A percentile compares a stretch with the other conserved stretches of the same genome.
Conservation (phyloP, 2,329 filamentous ascomycete genomes). For the Neospermospora avenae region DNA sequence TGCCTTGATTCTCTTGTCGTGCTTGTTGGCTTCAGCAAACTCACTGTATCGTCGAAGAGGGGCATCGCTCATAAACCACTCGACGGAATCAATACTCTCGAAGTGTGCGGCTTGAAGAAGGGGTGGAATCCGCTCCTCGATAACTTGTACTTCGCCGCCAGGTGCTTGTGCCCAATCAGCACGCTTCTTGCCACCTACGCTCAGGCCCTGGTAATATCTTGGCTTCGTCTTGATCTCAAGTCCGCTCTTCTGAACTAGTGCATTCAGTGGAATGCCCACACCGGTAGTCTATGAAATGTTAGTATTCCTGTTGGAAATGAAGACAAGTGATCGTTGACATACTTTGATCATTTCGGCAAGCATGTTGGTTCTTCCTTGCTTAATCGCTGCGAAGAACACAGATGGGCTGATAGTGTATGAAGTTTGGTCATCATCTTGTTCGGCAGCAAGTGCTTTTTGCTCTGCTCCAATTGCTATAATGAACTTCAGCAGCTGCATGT, state of each 20-base stretch:
- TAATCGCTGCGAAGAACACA: conserved; percentile 45
- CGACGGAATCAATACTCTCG: conserved; percentile 63
- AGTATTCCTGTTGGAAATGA: background rate
- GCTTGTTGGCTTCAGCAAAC: conserved; percentile 59
- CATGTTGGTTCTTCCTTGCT: conserved; percentile 50
- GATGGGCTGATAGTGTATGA: conserved; percentile 31
- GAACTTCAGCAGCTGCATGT: conserved; percentile 32
- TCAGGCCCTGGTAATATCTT: conserved; percentile 72
- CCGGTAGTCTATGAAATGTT: conserved; percentile 47
- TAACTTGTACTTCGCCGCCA: conserved; percentile 46
- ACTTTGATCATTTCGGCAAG: conserved; percentile 61
- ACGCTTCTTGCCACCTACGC: conserved; percentile 71
- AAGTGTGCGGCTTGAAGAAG: conserved; percentile 54
- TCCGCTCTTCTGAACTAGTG: conserved; percentile 63
- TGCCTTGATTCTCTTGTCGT: conserved; percentile 60
- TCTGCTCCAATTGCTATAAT: conserved; percentile 28
- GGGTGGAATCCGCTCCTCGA: conserved; percentile 50
- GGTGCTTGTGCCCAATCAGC: conserved; percentile 71
- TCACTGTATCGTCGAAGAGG: conserved; percentile 66
- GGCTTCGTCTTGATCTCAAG: conserved; percentile 62
- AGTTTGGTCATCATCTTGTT: conserved; percentile 27
- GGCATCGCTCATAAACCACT: conserved; percentile 74
- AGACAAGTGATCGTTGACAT: background rate
- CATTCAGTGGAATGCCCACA: conserved; percentile 65
- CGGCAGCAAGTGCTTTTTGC: conserved; percentile 25